Conservation (phyloP, 208 protist species). For the Angomonas deanei region DNA sequence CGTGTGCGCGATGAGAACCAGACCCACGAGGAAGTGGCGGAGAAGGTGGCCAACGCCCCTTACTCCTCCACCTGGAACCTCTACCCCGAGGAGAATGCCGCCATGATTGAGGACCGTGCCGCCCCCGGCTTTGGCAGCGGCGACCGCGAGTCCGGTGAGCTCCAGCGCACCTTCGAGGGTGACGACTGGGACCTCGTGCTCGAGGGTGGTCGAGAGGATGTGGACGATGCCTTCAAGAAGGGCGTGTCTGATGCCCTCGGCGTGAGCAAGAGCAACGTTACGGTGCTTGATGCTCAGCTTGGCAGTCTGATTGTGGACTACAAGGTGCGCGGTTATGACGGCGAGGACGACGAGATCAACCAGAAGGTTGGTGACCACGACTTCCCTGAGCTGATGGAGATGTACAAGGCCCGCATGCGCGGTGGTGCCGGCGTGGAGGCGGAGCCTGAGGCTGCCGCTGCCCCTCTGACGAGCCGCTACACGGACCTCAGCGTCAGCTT, state of each 20-base stretch:
- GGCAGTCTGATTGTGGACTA: slow-evolving; percentile 45
- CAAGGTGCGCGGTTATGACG: slow-evolving; percentile 24
- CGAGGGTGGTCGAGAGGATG: slow-evolving; percentile 16
- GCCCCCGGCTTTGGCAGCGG: slow-evolving; percentile 12
- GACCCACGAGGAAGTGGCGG: slow-evolving; percentile 8
- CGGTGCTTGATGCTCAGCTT: slow-evolving; percentile 26
- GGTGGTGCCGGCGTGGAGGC: slow-evolving; percentile 2
- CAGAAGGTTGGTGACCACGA: slow-evolving; percentile 17
- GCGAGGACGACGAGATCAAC: slow-evolving; percentile 33
- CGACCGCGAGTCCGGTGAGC: slow-evolving; percentile 23
- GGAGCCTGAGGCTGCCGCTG: neutral
- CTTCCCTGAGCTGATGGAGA: slow-evolving; percentile 19
- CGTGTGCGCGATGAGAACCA: slow-evolving; percentile 9
- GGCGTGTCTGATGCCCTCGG: slow-evolving; percentile 15
- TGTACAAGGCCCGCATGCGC: slow-evolving; percentile 24
- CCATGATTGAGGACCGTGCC: slow-evolving; percentile 2
- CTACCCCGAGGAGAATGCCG: slow-evolving; percentile 14
- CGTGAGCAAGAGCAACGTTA: slow-evolving; percentile 22
- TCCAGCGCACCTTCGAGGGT: slow-evolving; percentile 39
- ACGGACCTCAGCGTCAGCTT: slow-evolving; percentile 18
- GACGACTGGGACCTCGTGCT: slow-evolving; percentile 52
- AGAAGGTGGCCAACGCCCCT: slow-evolving; percentile 13
- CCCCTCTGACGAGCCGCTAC: neutral
- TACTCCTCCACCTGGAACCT: slow-evolving; percentile 37
- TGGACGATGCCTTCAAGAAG: slow-evolving; percentile 25